Evolutionary conservation across 805 yeast genomes (phyloP), one percentile per base, ranked within the genome.

Genomic region (Candida montana): DNA sequence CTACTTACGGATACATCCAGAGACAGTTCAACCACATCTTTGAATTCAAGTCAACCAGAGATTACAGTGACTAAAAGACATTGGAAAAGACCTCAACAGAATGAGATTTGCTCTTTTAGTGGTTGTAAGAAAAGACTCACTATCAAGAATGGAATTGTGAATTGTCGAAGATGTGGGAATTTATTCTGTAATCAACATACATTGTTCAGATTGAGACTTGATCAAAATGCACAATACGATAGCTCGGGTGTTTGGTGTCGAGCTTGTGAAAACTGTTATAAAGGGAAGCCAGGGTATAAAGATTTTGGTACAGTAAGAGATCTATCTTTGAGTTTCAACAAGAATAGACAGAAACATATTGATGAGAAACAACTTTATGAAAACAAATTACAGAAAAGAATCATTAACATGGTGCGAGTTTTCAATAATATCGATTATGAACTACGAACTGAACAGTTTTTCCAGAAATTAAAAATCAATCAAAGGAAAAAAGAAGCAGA

Each of bases 141-240:
- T 37, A 64, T 75, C 21, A 72, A 77, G 43, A 74, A 71, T 49
- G 86, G 84, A 0, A 60, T 71, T 2, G 75, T 77, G 6, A 82
- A 87, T 57, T 86, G 96, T 60, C 64, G 91, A 19, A 75, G 74
- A 49, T 89, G 96, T 63, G 96, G 96, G 0, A 54, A 67, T 20
- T 58, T 88, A 15, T 86, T 62, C 55, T 88, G 96, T 58, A 72
- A 72, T 45, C 60, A 57, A 23, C 95, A 89, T 61, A 68, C 88
- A 3, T 57, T 64, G 8, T 79, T 68, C 50, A 66, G 71, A 39
- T 69, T 78, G 34, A 75, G 71, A 51, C 62, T 88, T 15, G 61
- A 73, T 45, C 51, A 59, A n/a, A 51, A 63, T 2, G 77, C 82
- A 0, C 50, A 64, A 9, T 74, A 74, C 46, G 75, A 72, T 43